Conservation (phyloP, 208 protist species). For the Leishmania mexicana region DNA sequence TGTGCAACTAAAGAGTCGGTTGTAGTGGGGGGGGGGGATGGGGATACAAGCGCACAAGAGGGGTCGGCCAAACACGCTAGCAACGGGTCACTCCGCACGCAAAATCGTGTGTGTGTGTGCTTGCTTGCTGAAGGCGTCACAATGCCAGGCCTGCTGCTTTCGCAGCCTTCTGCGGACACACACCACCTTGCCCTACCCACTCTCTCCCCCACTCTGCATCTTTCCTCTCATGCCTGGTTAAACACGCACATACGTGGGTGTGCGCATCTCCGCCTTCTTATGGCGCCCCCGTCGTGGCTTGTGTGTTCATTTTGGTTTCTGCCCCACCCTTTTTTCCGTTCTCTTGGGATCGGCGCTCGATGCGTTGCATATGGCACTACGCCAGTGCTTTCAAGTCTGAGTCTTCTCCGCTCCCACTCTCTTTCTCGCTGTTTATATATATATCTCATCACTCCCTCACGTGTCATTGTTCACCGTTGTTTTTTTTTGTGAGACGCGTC, state of each 20-base stretch:
- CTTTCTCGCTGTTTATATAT: neutral
- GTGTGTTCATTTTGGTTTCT: neutral
- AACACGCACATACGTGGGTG: neutral
- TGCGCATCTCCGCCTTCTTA: neutral
- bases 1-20: neutral
- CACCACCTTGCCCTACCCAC: neutral
- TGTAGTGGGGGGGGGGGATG: neutral
- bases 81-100: neutral
- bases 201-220: neutral
- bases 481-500: neutral
- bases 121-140: neutral
- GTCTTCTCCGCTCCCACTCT: neutral
- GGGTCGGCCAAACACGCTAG: neutral
- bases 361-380: neutral
- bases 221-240: neutral
- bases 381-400: neutral
- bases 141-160: neutral
- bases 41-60: neutral
- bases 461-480: neutral
- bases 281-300: neutral
- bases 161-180: neutral
- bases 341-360: neutral
- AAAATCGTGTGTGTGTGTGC: neutral
- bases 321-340: neutral
- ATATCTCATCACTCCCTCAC: neutral